Base-by-base conservation (phyloP, 1,284 basidiomycete species). In the Ustilago loliicola region DNA sequence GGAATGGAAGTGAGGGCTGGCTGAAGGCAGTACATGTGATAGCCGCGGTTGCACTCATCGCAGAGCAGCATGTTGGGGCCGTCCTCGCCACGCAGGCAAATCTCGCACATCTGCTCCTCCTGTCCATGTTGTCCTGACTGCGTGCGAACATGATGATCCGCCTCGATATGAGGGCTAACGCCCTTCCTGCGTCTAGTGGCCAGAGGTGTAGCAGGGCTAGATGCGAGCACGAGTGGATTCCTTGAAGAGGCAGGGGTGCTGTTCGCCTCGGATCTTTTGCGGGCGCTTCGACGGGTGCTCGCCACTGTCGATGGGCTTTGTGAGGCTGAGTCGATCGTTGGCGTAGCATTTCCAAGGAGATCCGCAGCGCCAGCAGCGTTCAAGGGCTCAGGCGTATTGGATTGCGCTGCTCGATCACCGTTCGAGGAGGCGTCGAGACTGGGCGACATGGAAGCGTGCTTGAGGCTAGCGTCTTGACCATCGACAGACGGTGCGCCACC, bases 21-120 rank as follows among this genome's bases (percentile, higher is more conserved):
- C 81, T 95, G 93, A 64, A 99, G 92, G 86, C 97, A 99, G 87
- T 94, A 94, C 88, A 94, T 96, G 88, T 99, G 97, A 88, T 94
- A 99, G 29, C 95, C 75, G 83, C 93, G 92, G 88, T 98, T 96
- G 88, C 97, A 99, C 27, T 94, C 95, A 87, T 98, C 96, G 87
- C 97, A 99, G 0, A 98, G 90, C 27, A 99, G 89, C 91, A 98
- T 98, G 86, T 94, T 92, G 73, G 93, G 91, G 19, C 91, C 94
- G 65, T 91, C 91, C 85, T 96, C 93, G 85, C 93, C 94, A 87
- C 92, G 92, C 75, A 93, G 90, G 87, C 95, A 86, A 52, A 85
- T 80, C 57, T 85, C 83, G 72, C 84, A 86, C 72, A 80, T 81
- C 56, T 84, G 76, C 61, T 77, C 75, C 30, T 77, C 75, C 27